These are phyloP conservation scores for Tilletiaria anomala DNA, from an alignment of 1,284 basidiomycete genomes.

Conservation along the genomic window DNA sequence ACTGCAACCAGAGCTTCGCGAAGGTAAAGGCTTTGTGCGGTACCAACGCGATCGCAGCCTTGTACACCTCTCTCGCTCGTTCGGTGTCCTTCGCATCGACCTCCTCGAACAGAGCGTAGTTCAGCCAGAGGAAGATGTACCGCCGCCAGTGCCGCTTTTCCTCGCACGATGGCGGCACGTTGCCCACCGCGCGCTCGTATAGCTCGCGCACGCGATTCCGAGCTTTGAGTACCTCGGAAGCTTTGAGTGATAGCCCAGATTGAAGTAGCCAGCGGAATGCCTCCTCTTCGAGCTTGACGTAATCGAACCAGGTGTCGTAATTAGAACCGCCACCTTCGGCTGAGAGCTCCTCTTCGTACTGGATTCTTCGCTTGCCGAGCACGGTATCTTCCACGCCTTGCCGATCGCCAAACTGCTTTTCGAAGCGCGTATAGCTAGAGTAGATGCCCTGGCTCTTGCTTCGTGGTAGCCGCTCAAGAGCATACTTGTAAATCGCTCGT, in stretches of 20 bases:
- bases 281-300: slow-evolving; percentile 79
- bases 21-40: slow-evolving; percentile 96
- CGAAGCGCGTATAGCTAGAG: slow-evolving; percentile 85
- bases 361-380: slow-evolving; percentile 84
- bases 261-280: slow-evolving; percentile 50
- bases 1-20: slow-evolving; percentile 62
- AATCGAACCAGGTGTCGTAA: slow-evolving; percentile 98
- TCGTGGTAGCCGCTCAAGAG: slow-evolving; percentile 71
- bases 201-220: slow-evolving; percentile 65
- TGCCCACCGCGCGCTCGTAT: slow-evolving; percentile 90
- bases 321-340: slow-evolving; percentile 50
- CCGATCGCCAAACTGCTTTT: slow-evolving; percentile 90
- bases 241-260: not conserved
- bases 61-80: slow-evolving; percentile 77
- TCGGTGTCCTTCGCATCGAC: slow-evolving; percentile 79
- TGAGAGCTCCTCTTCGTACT: slow-evolving; percentile 52
- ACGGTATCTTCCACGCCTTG: slow-evolving; percentile 82
- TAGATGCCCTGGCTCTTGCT: slow-evolving; percentile 76
- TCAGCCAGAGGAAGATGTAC: slow-evolving; percentile 91
- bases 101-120: slow-evolving; percentile 95
- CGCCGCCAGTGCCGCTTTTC: slow-evolving; percentile 65
- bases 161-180: slow-evolving; percentile 66
- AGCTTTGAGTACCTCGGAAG: slow-evolving; percentile 42
- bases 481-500: slow-evolving; percentile 94
- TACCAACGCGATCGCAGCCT: slow-evolving; percentile 71